Conservation (phyloP, 371 early-diverging fungal species). For the Rhizomucor pusillus region DNA sequence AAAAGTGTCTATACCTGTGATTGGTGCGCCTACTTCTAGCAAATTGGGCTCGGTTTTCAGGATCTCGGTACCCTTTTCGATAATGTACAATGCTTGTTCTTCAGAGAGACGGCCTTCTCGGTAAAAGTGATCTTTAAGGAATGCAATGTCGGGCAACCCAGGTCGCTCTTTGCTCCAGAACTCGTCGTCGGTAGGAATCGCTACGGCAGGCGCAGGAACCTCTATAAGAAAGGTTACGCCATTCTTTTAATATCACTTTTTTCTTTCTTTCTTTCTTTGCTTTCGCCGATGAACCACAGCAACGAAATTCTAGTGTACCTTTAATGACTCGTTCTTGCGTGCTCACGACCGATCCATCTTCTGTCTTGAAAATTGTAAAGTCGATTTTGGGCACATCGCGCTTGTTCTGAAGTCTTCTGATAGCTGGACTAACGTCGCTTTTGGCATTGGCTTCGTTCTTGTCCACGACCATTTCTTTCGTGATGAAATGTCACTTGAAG, state of each 20-base stretch:
- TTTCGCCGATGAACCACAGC: not conserved
- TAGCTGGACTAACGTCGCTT: constrained; percentile 17
- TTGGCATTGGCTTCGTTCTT: constrained; percentile 6
- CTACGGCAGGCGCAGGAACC: constrained; percentile 53
- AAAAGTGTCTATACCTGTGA: constrained; percentile 62
- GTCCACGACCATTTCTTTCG: constrained; percentile 1
- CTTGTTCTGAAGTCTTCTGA: constrained; percentile 19
- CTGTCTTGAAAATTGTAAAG: constrained; percentile 74
- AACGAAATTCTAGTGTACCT: constrained; percentile 35
- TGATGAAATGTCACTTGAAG: too few relatives aligned
- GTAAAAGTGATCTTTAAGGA: constrained; percentile 85
- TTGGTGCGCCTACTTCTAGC: constrained; percentile 85
- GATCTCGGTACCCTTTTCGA: constrained; percentile 73
- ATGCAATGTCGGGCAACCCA: constrained; percentile 76
- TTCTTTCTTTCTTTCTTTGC: too few relatives aligned
- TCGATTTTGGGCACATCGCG: constrained; percentile 53
- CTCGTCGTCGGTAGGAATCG: constrained; percentile 49
- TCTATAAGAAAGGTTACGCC: too few relatives aligned
- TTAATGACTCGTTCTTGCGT: constrained; percentile 76
- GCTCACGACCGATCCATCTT: constrained; percentile 74
- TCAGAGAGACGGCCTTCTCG: constrained; percentile 90
- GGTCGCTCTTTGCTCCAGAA: constrained; percentile 62
- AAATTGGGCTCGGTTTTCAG: constrained; percentile 81
- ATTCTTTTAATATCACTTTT: too few relatives aligned
- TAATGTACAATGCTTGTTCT: constrained; percentile 86